Conservation (phyloP, 768 basidiomycete species). For the Boletellus ananas region DNA sequence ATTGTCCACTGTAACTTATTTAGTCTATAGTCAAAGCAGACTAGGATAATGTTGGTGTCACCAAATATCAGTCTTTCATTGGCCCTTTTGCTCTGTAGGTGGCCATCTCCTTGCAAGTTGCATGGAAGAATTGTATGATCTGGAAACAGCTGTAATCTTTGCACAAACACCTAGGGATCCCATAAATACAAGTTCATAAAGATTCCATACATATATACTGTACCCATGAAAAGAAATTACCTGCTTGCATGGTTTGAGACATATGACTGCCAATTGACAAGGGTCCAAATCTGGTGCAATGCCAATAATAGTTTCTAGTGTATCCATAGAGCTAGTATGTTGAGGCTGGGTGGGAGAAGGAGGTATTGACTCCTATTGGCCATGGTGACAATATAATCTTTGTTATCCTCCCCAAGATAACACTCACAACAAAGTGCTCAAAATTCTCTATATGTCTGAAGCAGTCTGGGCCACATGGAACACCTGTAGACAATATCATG, state of each 20-base stretch:
- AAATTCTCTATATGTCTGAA: constrained; percentile 26
- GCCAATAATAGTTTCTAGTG: constrained; percentile 37
- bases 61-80: constrained; percentile 14
- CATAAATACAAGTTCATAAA: neutral
- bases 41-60: neutral
- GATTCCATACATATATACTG: neutral
- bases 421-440: constrained; percentile 21
- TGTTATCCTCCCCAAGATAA: accelerated
- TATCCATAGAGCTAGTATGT: constrained; percentile 9
- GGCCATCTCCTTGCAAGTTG: neutral
- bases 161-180: constrained; percentile 14
- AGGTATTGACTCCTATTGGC: constrained; percentile 20
- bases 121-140: constrained; percentile 17
- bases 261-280: constrained; percentile 48
- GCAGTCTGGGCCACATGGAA: constrained; percentile 32
- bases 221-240: constrained; percentile 18
- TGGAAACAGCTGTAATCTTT: constrained; percentile 18
- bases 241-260: constrained; percentile 46
- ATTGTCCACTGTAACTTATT: constrained; percentile 13
- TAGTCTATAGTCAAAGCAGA: neutral
- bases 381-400: neutral
- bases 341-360: constrained; percentile 10
- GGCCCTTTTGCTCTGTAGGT: constrained; percentile 2
- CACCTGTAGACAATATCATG: constrained; percentile 26
- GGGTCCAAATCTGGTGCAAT: constrained; percentile 45